Base-by-base conservation (phyloP, 1,284 basidiomycete genomes). In the Prillingera fragicola region DNA sequence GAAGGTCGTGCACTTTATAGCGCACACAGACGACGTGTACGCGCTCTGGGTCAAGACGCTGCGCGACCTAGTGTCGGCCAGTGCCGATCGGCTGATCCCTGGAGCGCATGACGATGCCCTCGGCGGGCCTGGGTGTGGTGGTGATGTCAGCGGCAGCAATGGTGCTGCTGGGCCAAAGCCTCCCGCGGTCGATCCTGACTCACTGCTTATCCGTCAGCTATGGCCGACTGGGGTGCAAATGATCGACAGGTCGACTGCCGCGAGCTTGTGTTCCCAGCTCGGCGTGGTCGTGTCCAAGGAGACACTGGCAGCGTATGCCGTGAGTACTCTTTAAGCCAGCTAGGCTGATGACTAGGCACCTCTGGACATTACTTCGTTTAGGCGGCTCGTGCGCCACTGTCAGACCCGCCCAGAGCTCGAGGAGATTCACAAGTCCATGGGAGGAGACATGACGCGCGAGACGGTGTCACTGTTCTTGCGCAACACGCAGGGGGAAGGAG, bases 1-100 rank as follows among this genome's bases (percentile, higher is more conserved):
- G 80, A 97, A 96, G 74, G 85, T 87, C 0, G 78, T 95, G 12
- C 90, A 97, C 62, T 77, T 96, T 45, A 80, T 97, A 48, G 87
- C 90, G 0, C 74, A 82, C 1, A 82, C 83, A 0, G 71, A 74
- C 38, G 81, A 86, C 19, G 76, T 82, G 0, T 84, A 87, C 60
- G 71, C 75, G 5, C 55, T 74, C 6, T 78, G 76, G 75, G 62
- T 73, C 19, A 50, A 57, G 8, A 74, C 76, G 13, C 67, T 79
- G 5, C 64, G 69, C 21, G 59, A 59, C 8, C 63, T 79, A 10
- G 67, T 74, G 5, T 52, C 59, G 6, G 56, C 57, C 17, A 57
- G 54, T 10, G 46, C 54, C 6, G 67, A 69, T 47, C 52, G 56
- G 19, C 53, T 63, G 14, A 56, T 69, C 12, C 36, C 54, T 9